These are phyloP conservation scores for Hypoxylon sp. DNA, from an alignment of 2,329 filamentous ascomycete species.

Conservation along the genomic window DNA sequence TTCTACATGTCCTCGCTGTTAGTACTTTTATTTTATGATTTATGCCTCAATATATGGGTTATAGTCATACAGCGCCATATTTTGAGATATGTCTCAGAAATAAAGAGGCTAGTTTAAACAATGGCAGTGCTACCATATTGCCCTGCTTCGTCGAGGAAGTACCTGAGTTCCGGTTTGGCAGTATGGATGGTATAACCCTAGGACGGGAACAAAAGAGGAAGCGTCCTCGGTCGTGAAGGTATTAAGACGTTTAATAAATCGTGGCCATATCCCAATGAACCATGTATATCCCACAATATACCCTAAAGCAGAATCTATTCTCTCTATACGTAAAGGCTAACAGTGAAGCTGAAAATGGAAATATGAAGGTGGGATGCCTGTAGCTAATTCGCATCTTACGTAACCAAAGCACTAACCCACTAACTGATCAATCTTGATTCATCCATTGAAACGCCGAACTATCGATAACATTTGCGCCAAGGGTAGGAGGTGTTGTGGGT, in stretches of 20 bases:
- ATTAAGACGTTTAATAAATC: slow-evolving; percentile 10
- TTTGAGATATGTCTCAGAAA: slow-evolving; percentile 77
- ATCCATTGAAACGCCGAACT: slow-evolving; percentile 9
- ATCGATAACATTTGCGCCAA: slow-evolving; percentile 28
- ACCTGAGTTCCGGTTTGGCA: slow-evolving; percentile 16
- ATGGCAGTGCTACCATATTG: slow-evolving; percentile 74
- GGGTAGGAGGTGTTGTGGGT: slow-evolving; percentile 1
- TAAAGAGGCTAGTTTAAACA: slow-evolving; percentile 77
- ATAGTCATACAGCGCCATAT: slow-evolving; percentile 74
- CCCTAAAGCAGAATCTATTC: background rate
- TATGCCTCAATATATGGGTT: slow-evolving; percentile 1
- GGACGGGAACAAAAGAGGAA: background rate
- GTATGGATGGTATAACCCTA: slow-evolving; percentile 12
- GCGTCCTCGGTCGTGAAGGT: slow-evolving; percentile 12
- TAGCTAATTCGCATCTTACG: slow-evolving; percentile 12
- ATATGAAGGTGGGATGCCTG: slow-evolving; percentile 19
- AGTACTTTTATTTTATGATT: slow-evolving; percentile 30
- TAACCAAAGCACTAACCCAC: slow-evolving; percentile 3
- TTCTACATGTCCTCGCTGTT: slow-evolving; percentile 62
- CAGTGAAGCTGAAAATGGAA: slow-evolving; percentile 14
- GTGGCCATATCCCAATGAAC: slow-evolving; percentile 15
- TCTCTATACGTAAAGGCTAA: background rate
- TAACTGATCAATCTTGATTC: slow-evolving; percentile 6
- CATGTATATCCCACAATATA: background rate
- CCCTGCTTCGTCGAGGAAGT: slow-evolving; percentile 16